Conservation (phyloP, 495 filamentous ascomycete species). For the Neurospora sp. region DNA sequence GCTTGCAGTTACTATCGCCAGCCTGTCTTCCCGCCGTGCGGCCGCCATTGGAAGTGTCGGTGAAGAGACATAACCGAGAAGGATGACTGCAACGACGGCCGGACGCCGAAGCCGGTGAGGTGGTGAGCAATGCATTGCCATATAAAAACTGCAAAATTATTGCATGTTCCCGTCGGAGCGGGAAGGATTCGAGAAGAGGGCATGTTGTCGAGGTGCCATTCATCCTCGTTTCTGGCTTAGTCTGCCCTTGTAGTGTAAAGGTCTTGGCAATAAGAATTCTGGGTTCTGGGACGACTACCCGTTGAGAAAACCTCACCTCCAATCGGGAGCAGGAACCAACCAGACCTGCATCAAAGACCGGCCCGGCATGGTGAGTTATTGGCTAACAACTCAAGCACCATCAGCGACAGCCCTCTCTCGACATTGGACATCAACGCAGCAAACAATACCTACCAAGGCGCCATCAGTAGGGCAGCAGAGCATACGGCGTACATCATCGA, state of each 20-base stretch:
- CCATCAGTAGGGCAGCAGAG: conserved; percentile 29
- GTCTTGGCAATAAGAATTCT: background rate
- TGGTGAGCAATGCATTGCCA: background rate
- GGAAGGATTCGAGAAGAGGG: background rate
- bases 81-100: background rate
- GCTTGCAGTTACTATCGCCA: background rate
- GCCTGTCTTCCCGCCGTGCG: background rate
- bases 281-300: background rate
- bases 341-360: conserved; percentile 26
- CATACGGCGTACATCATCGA: conserved; percentile 21
- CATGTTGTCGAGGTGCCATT: background rate
- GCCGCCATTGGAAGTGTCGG: conserved; percentile 17
- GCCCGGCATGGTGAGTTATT: conserved; percentile 22
- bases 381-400: conserved; percentile 23
- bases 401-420: conserved; percentile 19
- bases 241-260: background rate
- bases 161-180: background rate
- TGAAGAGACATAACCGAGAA: conserved; percentile 12
- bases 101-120: background rate
- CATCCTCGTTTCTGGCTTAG: background rate
- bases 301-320: conserved; percentile 6
- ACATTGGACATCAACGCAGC: conserved; percentile 42
- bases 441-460: conserved; percentile 14
- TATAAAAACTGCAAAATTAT: background rate
- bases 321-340: conserved; percentile 23